Evolutionary conservation across 2,329 filamentous ascomycete genomes (phyloP).

Genomic region (Raffaelea ambrosiae): DNA sequence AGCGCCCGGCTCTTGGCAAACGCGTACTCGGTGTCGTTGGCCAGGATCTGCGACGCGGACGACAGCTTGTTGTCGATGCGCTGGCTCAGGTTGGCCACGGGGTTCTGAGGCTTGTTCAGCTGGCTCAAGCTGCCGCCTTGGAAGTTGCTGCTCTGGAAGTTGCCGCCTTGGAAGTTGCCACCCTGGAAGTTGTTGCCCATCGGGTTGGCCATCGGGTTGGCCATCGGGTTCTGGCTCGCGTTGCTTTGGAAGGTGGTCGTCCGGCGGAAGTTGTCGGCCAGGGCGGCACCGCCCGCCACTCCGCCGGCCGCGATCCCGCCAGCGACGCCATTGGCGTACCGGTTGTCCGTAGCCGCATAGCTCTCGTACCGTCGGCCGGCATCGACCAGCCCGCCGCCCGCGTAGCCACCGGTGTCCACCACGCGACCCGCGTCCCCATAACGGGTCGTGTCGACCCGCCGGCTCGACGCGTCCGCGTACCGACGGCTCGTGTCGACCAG

Average conservation of each 20-base stretch:
- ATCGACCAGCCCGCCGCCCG: no score
- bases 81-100: neutral
- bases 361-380: no score
- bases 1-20: conserved; percentile 42
- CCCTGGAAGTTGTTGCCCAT: neutral
- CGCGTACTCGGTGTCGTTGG: conserved; percentile 50
- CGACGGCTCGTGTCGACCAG: no score
- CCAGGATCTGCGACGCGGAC: no score
- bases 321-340: neutral
- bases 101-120: neutral
- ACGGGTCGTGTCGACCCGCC: no score
- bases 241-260: neutral
- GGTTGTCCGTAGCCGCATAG: no score
- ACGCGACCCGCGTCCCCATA: neutral
- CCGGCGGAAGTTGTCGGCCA: neutral
- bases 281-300: neutral
- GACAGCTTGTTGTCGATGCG: neutral
- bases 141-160: neutral
- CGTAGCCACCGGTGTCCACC: neutral
- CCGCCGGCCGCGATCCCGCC: neutral
- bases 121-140: neutral
- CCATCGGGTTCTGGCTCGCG: neutral
- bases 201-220: neutral
- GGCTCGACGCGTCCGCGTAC: no score
- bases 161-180: neutral